Evolutionary conservation across 106 monocot genomes (phyloP), one percentile per base, ranked within the genome.

Genomic region (Phalaenopsis equestris): DNA sequence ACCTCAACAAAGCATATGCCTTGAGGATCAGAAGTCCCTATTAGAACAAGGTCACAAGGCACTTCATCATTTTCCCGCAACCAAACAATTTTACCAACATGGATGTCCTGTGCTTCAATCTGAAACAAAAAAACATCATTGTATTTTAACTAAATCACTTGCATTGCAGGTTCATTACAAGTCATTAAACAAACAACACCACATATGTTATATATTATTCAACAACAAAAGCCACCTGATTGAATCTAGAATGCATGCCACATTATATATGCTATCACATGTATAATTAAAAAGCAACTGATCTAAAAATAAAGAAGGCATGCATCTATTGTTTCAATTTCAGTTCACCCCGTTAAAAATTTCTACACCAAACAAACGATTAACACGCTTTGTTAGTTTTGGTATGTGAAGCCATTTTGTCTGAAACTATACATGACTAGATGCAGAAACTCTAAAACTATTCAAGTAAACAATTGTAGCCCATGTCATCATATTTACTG

Each of bases 1-100:
- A 94, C 98, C 98, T 98, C 94, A 79, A 94, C 85, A 92, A 86
- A 98, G 84, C 98, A 98, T 73, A 88, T 81, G 77, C 98, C 98
- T 84, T 91, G 94, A 47, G 88, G 89, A 38, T 98, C 92, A 85
- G 94, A 94, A 81, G 98, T 92, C 61, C 98, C 94, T 84, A 92
- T 77, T 23, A 98, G 78, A 79, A 94, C 90, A 81, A 98, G 86
- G 84, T 98, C 98, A 87, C 94, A 98, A 30, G 98, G 98, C 15
- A 98, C 89, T 85, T 98, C 98, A 88, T 98, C 94, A 85, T 98
- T 94, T 86, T 98, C 94, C 41, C 92, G 86, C 16, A 98, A 87
- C 94, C 98, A 98, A 38, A 98, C 89, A 79, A 98, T 91, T 84
- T 94, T 87, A 67, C 98, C 94, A 78, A 98, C 92, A 92, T 80